Evolutionary conservation across 2,329 filamentous ascomycete species (phyloP).

Genomic region (Venturiaceae sp.): DNA sequence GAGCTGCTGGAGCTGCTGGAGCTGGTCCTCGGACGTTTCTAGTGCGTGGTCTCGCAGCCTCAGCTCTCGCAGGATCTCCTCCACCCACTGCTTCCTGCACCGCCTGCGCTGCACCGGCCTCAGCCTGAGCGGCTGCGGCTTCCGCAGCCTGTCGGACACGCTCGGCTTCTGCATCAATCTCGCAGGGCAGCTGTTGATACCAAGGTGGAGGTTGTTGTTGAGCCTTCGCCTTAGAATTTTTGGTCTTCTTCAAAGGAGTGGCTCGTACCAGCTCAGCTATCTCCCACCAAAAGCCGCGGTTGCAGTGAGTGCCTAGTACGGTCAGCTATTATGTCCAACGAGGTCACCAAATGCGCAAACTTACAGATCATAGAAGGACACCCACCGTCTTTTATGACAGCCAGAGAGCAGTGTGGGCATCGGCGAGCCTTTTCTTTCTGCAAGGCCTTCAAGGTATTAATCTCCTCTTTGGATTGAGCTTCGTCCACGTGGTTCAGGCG

Average conservation of each 20-base stretch:
- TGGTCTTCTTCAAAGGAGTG: neutral
- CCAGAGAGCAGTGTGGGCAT: constrained; percentile 6
- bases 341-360: neutral
- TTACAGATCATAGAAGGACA: constrained; percentile 7
- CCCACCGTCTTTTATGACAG: constrained; percentile 8
- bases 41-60: neutral
- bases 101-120: no score
- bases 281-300: constrained; percentile 6
- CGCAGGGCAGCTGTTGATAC: neutral
- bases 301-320: neutral
- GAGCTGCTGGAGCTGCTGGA: no score
- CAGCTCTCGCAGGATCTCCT: no score
- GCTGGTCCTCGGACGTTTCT: no score
- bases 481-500: neutral
- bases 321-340: neutral
- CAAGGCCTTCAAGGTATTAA: neutral
- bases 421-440: constrained; percentile 3
- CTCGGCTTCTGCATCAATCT: neutral
- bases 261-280: neutral
- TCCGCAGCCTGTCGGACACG: neutral
- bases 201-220: neutral
- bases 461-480: neutral
- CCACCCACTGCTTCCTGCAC: no score
- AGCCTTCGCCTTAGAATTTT: neutral
- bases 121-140: neutral